Evolutionary conservation across 2,329 filamentous ascomycete species (phyloP).

Genomic region (Beauveria asiatica): DNA sequence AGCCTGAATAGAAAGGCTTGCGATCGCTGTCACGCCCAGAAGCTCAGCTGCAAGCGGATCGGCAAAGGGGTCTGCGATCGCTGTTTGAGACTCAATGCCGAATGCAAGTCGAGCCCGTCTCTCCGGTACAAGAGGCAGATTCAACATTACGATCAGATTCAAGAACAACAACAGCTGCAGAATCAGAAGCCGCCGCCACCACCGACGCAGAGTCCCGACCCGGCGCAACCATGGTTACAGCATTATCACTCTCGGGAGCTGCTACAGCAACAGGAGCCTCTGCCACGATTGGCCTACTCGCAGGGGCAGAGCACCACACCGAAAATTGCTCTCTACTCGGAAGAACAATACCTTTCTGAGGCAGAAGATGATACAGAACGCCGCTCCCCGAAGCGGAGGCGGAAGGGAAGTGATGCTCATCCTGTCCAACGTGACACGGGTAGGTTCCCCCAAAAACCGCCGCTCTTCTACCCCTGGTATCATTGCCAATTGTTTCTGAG

Average conservation of each 20-base stretch:
- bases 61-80: slow-evolving; percentile 33
- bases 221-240: slow-evolving; percentile 12
- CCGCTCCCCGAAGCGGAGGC: slow-evolving; percentile 30
- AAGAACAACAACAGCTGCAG: neutral
- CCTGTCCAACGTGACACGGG: slow-evolving; percentile 27
- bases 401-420: slow-evolving; percentile 25
- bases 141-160: slow-evolving; percentile 11
- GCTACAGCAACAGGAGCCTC: slow-evolving; percentile 14
- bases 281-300: neutral
- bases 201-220: slow-evolving; percentile 16
- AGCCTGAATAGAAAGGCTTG: slow-evolving; percentile 34
- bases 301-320: neutral
- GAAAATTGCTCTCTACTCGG: neutral
- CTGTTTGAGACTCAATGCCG: slow-evolving; percentile 31
- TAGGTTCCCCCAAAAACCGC: slow-evolving; percentile 21
- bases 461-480: neutral
- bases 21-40: slow-evolving; percentile 38
- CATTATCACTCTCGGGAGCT: slow-evolving; percentile 6
- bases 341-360: neutral
- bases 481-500: slow-evolving; percentile 10
- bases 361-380: slow-evolving; percentile 12
- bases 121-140: slow-evolving; percentile 28
- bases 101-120: slow-evolving; percentile 37
- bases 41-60: slow-evolving; percentile 36
- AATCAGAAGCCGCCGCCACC: slow-evolving; percentile 8